A percentile compares a stretch with the other conserved stretches of the same genome.
Evolutionary conservation across 75 land plant genomes (phyloP).

Genomic region (Isoetes taiwanensis): DNA sequence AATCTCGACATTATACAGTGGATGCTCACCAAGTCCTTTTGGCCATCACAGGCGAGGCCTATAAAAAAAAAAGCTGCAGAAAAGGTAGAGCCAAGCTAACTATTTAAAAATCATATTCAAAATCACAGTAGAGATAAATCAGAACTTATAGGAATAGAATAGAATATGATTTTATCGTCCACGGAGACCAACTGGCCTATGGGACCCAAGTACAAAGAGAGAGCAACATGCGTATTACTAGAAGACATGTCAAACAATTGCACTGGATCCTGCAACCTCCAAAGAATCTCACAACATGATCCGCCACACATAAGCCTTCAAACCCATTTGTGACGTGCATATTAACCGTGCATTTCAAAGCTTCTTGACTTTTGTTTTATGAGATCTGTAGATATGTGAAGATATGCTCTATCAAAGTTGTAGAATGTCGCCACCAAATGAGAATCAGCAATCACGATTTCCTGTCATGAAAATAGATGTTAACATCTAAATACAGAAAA

Average conservation of each 20-base stretch:
- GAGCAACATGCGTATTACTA: too few relatives aligned
- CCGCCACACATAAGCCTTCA: slow-evolving; percentile 41
- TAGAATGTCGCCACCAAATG: slow-evolving; percentile 87
- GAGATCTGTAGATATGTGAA: slow-evolving; percentile 61
- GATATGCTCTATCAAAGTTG: slow-evolving; percentile 51
- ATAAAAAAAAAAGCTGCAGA: slow-evolving; percentile 62
- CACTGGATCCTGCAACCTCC: slow-evolving; percentile 27
- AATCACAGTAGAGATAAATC: not conserved
- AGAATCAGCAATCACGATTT: slow-evolving; percentile 70
- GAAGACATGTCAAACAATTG: slow-evolving; percentile 49
- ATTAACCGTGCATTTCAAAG: slow-evolving; percentile 51
- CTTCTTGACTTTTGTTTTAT: slow-evolving; percentile 45
- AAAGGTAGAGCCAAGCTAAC: not conserved
- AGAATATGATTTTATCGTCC: too few relatives aligned
- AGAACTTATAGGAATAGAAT: too few relatives aligned
- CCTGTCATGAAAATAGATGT: too few relatives aligned
- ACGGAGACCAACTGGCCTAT: too few relatives aligned
- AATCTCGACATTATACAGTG: slow-evolving; percentile 63
- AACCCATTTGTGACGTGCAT: slow-evolving; percentile 54
- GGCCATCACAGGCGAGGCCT: slow-evolving; percentile 97
- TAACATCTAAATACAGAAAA: too few relatives aligned
- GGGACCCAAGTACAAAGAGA: too few relatives aligned
- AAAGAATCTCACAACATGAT: slow-evolving; percentile 51
- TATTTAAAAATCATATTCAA: not conserved
- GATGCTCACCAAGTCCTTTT: slow-evolving; percentile 94